These are phyloP conservation scores for Lipomyces yarrowii DNA, from an alignment of 1,139 yeast genomes.

Conservation along the genomic window DNA sequence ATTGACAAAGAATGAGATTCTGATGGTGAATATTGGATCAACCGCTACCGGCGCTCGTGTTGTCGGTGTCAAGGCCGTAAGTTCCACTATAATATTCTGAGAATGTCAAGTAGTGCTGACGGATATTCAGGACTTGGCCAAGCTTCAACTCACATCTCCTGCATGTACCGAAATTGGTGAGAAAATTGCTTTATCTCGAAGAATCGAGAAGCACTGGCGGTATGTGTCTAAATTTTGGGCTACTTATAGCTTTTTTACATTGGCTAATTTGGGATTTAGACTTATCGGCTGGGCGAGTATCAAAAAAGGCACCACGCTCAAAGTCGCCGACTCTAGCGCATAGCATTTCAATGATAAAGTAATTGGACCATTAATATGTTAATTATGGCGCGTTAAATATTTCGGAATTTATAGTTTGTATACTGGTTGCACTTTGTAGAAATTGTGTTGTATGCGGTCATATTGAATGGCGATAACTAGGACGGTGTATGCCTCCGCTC, in stretches of 20 bases:
- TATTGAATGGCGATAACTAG: background rate
- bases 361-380: no score
- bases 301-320: slow-evolving; percentile 68
- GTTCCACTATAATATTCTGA: background rate
- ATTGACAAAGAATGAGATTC: slow-evolving; percentile 89
- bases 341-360: background rate
- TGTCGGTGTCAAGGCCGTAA: slow-evolving; percentile 83
- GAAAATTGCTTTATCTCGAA: slow-evolving; percentile 97
- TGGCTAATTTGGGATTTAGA: slow-evolving; percentile 1
- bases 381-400: background rate
- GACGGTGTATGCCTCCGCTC: background rate
- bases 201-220: slow-evolving; percentile 99
- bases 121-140: slow-evolving; percentile 76
- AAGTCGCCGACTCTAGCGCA: slow-evolving; percentile 13
- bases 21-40: slow-evolving; percentile 99
- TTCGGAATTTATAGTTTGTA: background rate
- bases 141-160: slow-evolving; percentile 93
- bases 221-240: background rate
- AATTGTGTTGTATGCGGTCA: background rate
- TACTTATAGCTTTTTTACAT: background rate
- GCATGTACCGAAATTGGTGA: slow-evolving; percentile 98
- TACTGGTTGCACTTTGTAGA: background rate
- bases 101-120: background rate
- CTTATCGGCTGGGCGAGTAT: slow-evolving; percentile 99
- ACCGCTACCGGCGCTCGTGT: slow-evolving; percentile 99